These are phyloP conservation scores for Drechslera avenae DNA, from an alignment of 2,329 filamentous ascomycete genomes.

Conservation along the genomic window DNA sequence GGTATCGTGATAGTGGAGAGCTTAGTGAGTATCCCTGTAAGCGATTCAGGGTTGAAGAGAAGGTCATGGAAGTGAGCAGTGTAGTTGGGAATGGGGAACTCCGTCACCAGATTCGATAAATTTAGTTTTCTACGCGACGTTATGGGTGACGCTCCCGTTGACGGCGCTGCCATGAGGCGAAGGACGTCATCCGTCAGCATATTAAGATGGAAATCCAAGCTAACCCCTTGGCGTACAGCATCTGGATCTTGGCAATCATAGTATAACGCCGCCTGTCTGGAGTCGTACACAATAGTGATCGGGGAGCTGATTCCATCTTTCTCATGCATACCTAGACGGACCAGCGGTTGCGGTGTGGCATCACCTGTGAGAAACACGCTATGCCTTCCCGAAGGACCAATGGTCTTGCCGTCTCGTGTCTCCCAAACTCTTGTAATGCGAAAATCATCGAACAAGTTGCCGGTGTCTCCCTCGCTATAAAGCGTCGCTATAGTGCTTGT, in stretches of 20 bases:
- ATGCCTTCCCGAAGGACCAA: slow-evolving; percentile 10
- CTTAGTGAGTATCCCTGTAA: slow-evolving; percentile 1
- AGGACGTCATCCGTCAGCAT: slow-evolving; percentile 5
- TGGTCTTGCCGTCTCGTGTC: neutral
- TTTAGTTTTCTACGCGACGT: neutral
- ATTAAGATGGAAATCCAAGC: slow-evolving; percentile 19
- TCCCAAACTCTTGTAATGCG: slow-evolving; percentile 20
- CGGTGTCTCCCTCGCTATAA: slow-evolving; percentile 15
- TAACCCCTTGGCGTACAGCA: slow-evolving; percentile 11
- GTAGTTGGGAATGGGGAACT: slow-evolving; percentile 1
- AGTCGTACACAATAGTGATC: slow-evolving; percentile 15
- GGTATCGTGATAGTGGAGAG: slow-evolving; percentile 1
- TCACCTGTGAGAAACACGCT: slow-evolving; percentile 12
- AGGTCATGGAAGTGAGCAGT: slow-evolving; percentile 6
- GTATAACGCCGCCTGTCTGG: slow-evolving; percentile 11
- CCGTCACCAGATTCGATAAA: neutral
- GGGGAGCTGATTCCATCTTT: neutral
- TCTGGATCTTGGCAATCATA: slow-evolving; percentile 15
- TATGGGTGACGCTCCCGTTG: neutral
- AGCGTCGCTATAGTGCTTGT: neutral
- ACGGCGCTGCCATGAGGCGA: neutral
- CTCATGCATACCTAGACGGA: neutral
- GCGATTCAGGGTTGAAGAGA: slow-evolving; percentile 2
- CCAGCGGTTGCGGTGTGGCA: slow-evolving; percentile 2
- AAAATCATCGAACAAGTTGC: slow-evolving; percentile 10